Base-by-base conservation (phyloP, 1,284 basidiomycete genomes). In the Irpex sp. region DNA sequence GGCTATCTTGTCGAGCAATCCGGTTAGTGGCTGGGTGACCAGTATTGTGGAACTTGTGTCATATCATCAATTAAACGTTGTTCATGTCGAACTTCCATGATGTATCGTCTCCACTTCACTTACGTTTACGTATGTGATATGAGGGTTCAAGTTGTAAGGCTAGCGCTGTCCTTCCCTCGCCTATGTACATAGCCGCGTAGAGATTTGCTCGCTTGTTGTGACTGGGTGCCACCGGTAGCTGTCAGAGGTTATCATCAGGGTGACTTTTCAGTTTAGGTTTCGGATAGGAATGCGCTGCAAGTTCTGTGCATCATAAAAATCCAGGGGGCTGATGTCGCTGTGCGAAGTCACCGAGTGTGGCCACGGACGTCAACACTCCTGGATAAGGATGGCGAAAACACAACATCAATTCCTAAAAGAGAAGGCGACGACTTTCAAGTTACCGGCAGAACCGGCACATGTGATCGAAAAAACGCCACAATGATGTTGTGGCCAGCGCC, bases 381-480 rank as follows among this genome's bases (percentile, higher is more conserved):
- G 26, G 26, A 26, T 26, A 26, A 26, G 26, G 26, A 26, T 26
- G 26, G 26, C 40, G 40, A 44, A 9, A 44, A 44, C 8, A 44
- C 8, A 15, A 44, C 15, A 44, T 15, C 8, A 44, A 44, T 44
- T 44, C 40, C 40, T 11, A 44, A 15, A 44, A 44, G 4, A 15
- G 40, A 44, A 44, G 40, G 8, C 40, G 40, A 44, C 5, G 8
- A 9, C 11, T 15, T 44, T 9, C 15, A 11, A 15, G 40, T 15
- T 9, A 2, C 19, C 49, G 8, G 8, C n/a, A 8, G n/a, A 8
- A 21, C 11, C 8, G 49, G 56, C 21, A 57, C 61, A 57, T 37
- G 40, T 62, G n/a, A 38, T 36, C 37, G 26, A 26, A 44, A 44
- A 36, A 26, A 62, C 61, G 61, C 61, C 61, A 62, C 61, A 62